Base-by-base conservation (phyloP, 1,284 basidiomycete species). In the Flammula alnicola region DNA sequence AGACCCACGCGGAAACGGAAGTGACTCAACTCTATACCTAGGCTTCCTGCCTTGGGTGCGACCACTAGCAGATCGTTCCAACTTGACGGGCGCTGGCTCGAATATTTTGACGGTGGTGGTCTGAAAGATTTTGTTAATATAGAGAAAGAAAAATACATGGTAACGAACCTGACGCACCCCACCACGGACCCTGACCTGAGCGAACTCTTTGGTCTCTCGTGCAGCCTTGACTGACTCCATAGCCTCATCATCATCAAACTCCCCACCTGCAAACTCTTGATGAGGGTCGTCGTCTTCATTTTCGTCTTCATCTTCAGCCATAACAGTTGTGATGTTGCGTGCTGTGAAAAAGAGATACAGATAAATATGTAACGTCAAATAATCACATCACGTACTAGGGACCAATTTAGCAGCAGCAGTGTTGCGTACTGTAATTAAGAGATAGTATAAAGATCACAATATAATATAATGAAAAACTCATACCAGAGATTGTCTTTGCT, bases 181-280 rank as follows among this genome's bases (percentile, higher is more conserved):
- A 8, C 8, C 7, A 30, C 8, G n/a, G 27, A 8, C n/a, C 7
- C 27, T 30, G 27, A 7, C n/a, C 8, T n/a, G 8, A 8, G 9
- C 17, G 8, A 12, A 9, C 16, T 19, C 22, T 17, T 26, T 40
- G 12, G 22, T 17, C 2, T 22, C 19, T 9, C 4, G 23, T 12
- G 38, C 38, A 4, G 38, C 38, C 11, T 10, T 26, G 23, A 40
- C 38, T 11, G 38, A 20, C 9, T 40, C 38, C n/a, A 40, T 4
- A 8, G 19, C 12, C 22, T 40, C 38, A 40, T 40, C 38, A 9
- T 20, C 38, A 40, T 40, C 38, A 25, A 40, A 40, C 16, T 40
- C 38, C 7, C 38, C 38, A 12, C 20, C 20, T 40, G 38, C 38
- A 25, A 20, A 22, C 23, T 40, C 4, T n/a, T n/a, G n/a, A 5